Percentiles rank a stretch among this genome's conserved stretches.
These are phyloP conservation scores for Calonectria honghensis DNA, from an alignment of 2,329 filamentous ascomycete genomes.

Conservation along the genomic window DNA sequence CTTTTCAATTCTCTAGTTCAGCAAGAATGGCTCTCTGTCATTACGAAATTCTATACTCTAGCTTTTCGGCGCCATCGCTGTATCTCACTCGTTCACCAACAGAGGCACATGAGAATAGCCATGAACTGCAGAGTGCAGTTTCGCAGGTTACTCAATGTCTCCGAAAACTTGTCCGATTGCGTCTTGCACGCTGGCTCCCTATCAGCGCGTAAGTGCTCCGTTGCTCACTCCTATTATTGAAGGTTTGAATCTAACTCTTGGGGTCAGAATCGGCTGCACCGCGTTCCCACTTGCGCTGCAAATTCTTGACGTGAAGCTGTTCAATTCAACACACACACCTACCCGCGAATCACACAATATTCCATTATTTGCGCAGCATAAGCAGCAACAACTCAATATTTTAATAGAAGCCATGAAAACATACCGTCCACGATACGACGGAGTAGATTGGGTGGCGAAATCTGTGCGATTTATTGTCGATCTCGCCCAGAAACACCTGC, in stretches of 20 bases:
- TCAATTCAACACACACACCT: constrained; percentile 34
- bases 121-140: constrained; percentile 49
- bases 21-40: constrained; percentile 49
- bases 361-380: constrained; percentile 39
- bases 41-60: constrained; percentile 49
- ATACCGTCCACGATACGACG: constrained; percentile 50
- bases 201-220: constrained; percentile 50
- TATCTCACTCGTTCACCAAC: constrained; percentile 22
- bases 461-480: constrained; percentile 50
- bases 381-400: constrained; percentile 50
- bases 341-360: constrained; percentile 17
- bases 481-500: constrained; percentile 43
- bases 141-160: constrained; percentile 51
- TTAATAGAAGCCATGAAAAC: constrained; percentile 52
- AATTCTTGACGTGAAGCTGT: constrained; percentile 51
- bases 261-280: constrained; percentile 48
- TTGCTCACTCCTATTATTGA: accelerated
- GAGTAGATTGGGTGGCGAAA: constrained; percentile 51
- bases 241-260: neutral
- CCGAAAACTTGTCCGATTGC: constrained; percentile 42
- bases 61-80: constrained; percentile 37
- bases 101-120: constrained; percentile 43
- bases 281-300: constrained; percentile 49
- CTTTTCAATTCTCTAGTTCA: constrained; percentile 31
- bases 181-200: constrained; percentile 47